These are phyloP conservation scores for Leucosporidium scottii DNA, from an alignment of 768 basidiomycete genomes.

Conservation along the genomic window DNA sequence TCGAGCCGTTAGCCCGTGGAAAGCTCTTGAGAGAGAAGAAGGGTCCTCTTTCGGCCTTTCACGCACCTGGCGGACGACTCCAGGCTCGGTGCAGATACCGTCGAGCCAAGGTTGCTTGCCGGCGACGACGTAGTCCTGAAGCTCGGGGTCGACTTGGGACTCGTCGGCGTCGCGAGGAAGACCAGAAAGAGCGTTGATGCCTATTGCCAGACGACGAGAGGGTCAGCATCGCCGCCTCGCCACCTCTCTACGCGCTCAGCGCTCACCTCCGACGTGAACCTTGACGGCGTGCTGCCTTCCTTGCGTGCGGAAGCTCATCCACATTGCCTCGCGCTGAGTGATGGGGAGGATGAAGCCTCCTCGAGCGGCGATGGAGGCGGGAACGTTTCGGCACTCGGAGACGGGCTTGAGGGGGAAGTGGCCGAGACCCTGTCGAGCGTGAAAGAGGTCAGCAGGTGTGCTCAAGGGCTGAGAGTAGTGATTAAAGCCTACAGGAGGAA, in stretches of 20 bases:
- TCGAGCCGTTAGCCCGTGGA: neutral
- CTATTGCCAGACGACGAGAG: neutral
- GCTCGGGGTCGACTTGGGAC: neutral
- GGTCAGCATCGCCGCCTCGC: too few species aligned
- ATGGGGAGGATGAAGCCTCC: neutral
- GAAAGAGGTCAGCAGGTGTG: neutral
- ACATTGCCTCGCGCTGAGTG: slow-evolving; percentile 3
- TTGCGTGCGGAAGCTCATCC: neutral
- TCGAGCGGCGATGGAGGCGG: neutral
- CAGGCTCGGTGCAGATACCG: slow-evolving; percentile 5
- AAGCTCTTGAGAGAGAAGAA: neutral
- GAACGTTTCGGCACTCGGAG: neutral
- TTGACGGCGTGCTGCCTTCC: neutral
- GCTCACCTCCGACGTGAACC: slow-evolving; percentile 1
- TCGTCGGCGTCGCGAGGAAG: neutral
- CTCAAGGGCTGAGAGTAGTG: neutral
- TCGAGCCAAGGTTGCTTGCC: neutral
- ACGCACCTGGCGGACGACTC: slow-evolving; percentile 3
- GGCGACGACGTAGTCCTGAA: slow-evolving; percentile 9
- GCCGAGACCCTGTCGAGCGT: neutral
- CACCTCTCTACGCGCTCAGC: too few species aligned
- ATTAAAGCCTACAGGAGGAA: neutral
- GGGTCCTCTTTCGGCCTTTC: too few species aligned
- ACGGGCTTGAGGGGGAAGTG: neutral
- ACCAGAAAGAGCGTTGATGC: neutral